phyloP scores from a whole-genome alignment of 2,329 filamentous ascomycete genomes.

The Pezizomycotina sp. region DNA sequence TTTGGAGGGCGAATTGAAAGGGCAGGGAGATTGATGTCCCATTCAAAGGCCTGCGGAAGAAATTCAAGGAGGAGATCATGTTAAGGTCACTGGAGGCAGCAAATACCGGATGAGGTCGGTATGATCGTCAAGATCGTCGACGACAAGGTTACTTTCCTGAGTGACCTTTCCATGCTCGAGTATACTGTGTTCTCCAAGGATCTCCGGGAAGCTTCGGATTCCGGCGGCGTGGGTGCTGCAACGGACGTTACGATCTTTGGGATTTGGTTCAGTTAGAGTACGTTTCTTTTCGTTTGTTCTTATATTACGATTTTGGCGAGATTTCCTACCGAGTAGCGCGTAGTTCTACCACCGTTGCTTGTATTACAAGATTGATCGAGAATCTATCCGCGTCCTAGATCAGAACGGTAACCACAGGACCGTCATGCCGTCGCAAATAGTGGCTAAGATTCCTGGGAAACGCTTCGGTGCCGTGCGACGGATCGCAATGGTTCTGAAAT shows the following conservation, averaged over 20 bases:
- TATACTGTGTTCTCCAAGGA: slow-evolving; percentile 98
- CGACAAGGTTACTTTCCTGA: slow-evolving; percentile 81
- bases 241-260: slow-evolving; percentile 77
- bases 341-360: slow-evolving; percentile 70
- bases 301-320: slow-evolving; percentile 10
- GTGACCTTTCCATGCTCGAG: slow-evolving; percentile 80
- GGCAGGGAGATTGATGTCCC: slow-evolving; percentile 86
- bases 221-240: slow-evolving; percentile 60
- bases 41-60: slow-evolving; percentile 77
- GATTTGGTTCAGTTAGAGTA: slow-evolving; percentile 86
- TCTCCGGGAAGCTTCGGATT: slow-evolving; percentile 79
- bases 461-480: slow-evolving; percentile 67
- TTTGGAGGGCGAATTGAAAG: slow-evolving; percentile 59
- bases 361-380: slow-evolving; percentile 90
- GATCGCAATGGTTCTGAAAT: slow-evolving; percentile 91
- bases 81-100: slow-evolving; percentile 95
- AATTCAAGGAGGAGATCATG: slow-evolving; percentile 85
- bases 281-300: slow-evolving; percentile 26
- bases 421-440: slow-evolving; percentile 77
- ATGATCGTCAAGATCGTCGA: slow-evolving; percentile 91
- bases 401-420: slow-evolving; percentile 72
- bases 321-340: slow-evolving; percentile 25
- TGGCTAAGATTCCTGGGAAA: slow-evolving; percentile 69
- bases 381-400: slow-evolving; percentile 76
- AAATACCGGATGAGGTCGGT: slow-evolving; percentile 90